Conservation (phyloP, 257 asterid species). For the Penstemon davidsonii region DNA sequence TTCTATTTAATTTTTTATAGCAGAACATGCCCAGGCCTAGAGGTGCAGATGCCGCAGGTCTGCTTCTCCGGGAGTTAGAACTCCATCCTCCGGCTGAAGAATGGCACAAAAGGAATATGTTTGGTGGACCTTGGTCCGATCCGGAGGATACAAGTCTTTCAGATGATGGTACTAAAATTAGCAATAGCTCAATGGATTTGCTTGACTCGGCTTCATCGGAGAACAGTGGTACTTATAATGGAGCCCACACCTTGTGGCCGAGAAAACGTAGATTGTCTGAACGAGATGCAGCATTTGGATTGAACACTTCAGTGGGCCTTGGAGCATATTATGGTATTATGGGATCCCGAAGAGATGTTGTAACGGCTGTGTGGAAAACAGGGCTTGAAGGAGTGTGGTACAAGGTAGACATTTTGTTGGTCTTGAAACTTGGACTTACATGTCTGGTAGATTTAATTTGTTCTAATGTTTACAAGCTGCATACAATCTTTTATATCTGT, state of each 20-base stretch:
- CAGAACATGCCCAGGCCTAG: constrained; percentile 99
- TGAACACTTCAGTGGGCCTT: constrained; percentile 90
- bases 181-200: constrained; percentile 49
- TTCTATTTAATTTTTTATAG: constrained; percentile 14
- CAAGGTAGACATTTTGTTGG: constrained; percentile 51
- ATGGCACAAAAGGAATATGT: constrained; percentile 98
- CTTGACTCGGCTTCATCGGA: constrained; percentile 54
- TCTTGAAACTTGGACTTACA: background rate
- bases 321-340: constrained; percentile 98
- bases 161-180: constrained; percentile 50
- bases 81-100: constrained; percentile 99
- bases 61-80: constrained; percentile 94
- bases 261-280: constrained; percentile 97
- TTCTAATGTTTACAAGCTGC: background rate
- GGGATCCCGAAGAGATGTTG: constrained; percentile 99
- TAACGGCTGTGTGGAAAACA: constrained; percentile 93
- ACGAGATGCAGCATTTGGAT: constrained; percentile 97
- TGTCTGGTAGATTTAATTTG: constrained; percentile 7
- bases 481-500: background rate
- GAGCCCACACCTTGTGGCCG: constrained; percentile 93
- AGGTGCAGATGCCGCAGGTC: constrained; percentile 99
- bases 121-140: constrained; percentile 98
- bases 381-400: constrained; percentile 99
- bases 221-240: constrained; percentile 50
- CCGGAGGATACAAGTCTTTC: constrained; percentile 54